phyloP scores from a whole-genome alignment of 768 basidiomycete species.

The Rossbeevera mucosa region DNA sequence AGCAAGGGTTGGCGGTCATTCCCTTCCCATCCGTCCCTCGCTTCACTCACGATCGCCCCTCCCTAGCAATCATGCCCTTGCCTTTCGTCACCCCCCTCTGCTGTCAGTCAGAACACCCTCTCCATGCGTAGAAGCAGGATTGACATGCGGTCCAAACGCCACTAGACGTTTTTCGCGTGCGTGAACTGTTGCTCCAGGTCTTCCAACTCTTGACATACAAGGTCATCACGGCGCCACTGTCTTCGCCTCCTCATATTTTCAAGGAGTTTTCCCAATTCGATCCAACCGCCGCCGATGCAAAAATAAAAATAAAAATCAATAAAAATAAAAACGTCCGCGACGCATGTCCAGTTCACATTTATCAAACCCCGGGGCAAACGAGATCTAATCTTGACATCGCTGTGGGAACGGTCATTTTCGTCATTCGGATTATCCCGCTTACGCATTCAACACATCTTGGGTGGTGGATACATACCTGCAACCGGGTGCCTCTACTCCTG shows the following conservation, averaged over 20 bases:
- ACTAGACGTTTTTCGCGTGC: slow-evolving; percentile 30
- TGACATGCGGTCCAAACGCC: slow-evolving; percentile 24
- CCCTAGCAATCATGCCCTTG: neutral
- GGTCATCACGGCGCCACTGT: slow-evolving; percentile 1
- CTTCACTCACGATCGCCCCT: neutral
- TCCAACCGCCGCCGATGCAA: slow-evolving; percentile 6
- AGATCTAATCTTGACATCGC: slow-evolving; percentile 26
- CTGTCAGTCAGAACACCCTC: slow-evolving; percentile 3
- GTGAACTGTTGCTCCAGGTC: slow-evolving; percentile 13
- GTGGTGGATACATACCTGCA: slow-evolving; percentile 6
- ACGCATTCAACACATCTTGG: neutral
- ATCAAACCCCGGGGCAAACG: slow-evolving; percentile 1
- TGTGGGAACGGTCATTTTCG: slow-evolving; percentile 26
- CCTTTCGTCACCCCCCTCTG: neutral
- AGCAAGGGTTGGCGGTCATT: neutral
- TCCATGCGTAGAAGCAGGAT: slow-evolving; percentile 5
- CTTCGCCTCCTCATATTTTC: neutral
- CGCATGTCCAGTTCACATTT: neutral
- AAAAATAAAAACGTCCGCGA: neutral
- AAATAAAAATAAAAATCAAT: neutral
- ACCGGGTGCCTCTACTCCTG: slow-evolving; percentile 12
- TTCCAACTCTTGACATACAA: slow-evolving; percentile 3
- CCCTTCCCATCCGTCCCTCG: neutral
- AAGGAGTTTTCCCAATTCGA: slow-evolving; percentile 8
- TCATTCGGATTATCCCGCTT: slow-evolving; percentile 20